Base-by-base conservation (phyloP, 2,329 filamentous ascomycete genomes). In the Exophiala lecanii-corni region DNA sequence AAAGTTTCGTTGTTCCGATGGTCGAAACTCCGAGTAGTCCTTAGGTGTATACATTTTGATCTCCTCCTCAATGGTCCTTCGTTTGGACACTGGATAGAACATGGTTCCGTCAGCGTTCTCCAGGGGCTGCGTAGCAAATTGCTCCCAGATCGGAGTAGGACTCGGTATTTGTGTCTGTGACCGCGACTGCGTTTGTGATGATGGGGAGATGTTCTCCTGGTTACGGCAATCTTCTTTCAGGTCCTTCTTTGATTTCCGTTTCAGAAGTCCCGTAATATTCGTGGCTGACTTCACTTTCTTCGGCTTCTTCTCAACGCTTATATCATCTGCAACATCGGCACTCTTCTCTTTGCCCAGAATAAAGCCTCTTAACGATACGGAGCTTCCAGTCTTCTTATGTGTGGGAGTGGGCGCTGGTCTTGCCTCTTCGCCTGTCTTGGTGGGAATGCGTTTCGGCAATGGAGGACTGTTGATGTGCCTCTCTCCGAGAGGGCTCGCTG, bases 251-350 rank as follows among this genome's bases (percentile, higher is more conserved):
- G 86, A 88, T 61, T 84, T 88, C 43, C 84, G 82, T 43, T 80
- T 81, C 39, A 95, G 75, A 41, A 96, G 75, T 3, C 76, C 80
- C 1, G 80, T 79, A n/a, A 97, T 73, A 60, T 89, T 94, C 21
- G 85, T 85, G 3, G 85, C 77, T 0, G 89, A 94, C 64, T 91
- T 94, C 26, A 78, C 78, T 70, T 91, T 94, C 63, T 79, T 80
- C 3, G 72, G 70, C 43, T 69, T 75, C 39, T 55, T 59, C 19
- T 61, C 59, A n/a, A 66, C 62, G 26, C 57, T 53, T 9, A 55
- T 43, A 57, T 60, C 44, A 55, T 64, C 56, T 42, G 63, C 43
- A 18, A 58, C 41, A 37, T 61, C 62, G 13, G 45, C 45, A 18
- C 70, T 65, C 49, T 67, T 73, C 37, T 68, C 68, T 53, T 70